phyloP scores from a whole-genome alignment of 352 stramenopile genomes.

The Phytophthora sojae region DNA sequence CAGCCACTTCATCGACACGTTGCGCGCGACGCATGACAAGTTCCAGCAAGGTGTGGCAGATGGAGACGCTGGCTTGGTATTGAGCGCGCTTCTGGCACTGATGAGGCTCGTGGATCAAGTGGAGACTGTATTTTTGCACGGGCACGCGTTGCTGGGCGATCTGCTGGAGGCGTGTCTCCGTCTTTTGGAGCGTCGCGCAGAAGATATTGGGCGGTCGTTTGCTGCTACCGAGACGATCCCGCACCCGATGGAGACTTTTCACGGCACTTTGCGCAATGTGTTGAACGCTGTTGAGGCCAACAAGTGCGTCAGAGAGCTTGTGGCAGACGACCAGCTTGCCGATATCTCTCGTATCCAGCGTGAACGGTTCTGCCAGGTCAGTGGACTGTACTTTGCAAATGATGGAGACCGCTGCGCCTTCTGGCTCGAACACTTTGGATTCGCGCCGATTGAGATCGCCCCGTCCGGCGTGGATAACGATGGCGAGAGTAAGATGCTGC shows the following conservation, averaged over 20 bases:
- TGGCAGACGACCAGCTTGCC: constrained; percentile 60
- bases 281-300: constrained; percentile 75
- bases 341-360: constrained; percentile 69
- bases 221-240: constrained; percentile 67
- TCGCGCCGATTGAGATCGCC: constrained; percentile 50
- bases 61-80: constrained; percentile 62
- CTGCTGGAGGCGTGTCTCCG: constrained; percentile 61
- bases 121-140: constrained; percentile 78
- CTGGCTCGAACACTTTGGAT: constrained; percentile 74
- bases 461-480: constrained; percentile 14
- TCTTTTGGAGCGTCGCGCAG: constrained; percentile 52
- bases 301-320: constrained; percentile 67
- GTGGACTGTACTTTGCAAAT: constrained; percentile 71
- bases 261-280: constrained; percentile 78
- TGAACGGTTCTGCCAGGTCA: constrained; percentile 79
- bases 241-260: constrained; percentile 76
- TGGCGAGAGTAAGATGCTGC: constrained; percentile 34
- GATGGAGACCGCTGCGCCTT: constrained; percentile 52
- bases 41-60: constrained; percentile 61
- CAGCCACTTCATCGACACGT: constrained; percentile 81
- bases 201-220: constrained; percentile 54
- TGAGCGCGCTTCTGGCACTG: constrained; percentile 70
- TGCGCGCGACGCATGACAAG: constrained; percentile 70
- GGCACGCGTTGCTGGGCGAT: constrained; percentile 67
- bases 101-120: constrained; percentile 79